Conservation (phyloP, 2,329 filamentous ascomycete species). For the Fusarium devonianum region DNA sequence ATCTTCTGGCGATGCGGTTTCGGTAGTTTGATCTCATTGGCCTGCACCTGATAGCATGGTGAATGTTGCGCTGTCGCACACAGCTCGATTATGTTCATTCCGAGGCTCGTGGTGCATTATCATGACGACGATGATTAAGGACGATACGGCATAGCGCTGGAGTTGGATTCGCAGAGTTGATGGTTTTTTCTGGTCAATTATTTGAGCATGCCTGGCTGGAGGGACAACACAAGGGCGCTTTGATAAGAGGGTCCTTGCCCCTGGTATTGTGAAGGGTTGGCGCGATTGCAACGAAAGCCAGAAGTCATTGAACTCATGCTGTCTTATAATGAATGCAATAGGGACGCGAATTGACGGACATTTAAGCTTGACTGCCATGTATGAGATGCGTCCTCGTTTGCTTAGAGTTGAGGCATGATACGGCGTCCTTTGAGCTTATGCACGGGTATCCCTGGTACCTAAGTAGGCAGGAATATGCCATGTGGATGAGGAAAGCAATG, state of each 20-base stretch:
- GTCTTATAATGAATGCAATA: neutral
- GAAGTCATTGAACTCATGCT: too few species aligned
- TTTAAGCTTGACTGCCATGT: neutral
- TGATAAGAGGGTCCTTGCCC: too few species aligned
- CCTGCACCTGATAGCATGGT: too few species aligned
- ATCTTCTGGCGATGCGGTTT: too few species aligned
- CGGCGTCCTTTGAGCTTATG: neutral
- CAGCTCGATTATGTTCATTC: too few species aligned
- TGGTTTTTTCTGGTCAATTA: neutral
- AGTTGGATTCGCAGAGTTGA: neutral
- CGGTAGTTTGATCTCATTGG: too few species aligned
- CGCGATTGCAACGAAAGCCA: too few species aligned
- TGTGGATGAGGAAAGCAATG: neutral
- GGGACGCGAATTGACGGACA: neutral
- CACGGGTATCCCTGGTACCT: constrained; percentile 15
- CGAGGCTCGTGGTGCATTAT: too few species aligned
- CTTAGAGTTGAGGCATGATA: neutral
- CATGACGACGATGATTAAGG: neutral
- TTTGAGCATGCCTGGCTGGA: too few species aligned
- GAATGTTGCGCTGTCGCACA: too few species aligned
- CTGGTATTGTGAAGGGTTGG: too few species aligned
- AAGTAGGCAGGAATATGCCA: constrained; percentile 6
- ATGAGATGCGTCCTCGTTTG: neutral
- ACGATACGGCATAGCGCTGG: neutral
- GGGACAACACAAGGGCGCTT: too few species aligned